phyloP scores from a whole-genome alignment of 2,329 filamentous ascomycete species.

The Davidsoniella neocaledoniae region DNA sequence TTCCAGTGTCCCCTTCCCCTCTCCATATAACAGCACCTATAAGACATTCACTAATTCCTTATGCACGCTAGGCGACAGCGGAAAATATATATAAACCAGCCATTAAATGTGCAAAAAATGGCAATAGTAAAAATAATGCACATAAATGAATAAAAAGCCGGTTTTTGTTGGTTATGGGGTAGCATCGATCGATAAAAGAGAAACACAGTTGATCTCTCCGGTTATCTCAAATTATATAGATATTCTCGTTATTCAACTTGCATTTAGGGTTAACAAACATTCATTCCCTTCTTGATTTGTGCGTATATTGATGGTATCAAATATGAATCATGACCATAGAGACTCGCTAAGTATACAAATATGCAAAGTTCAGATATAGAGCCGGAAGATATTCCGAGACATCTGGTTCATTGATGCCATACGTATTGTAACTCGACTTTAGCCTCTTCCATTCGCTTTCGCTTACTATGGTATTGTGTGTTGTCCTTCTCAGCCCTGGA shows the following conservation, averaged over 20 bases:
- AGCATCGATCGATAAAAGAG: not conserved
- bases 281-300: too few species aligned
- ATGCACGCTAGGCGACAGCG: not conserved
- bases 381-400: too few species aligned
- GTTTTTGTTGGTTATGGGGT: slow-evolving; percentile 10
- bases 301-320: too few species aligned
- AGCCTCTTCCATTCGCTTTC: too few species aligned
- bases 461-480: too few species aligned
- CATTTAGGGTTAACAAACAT: not conserved
- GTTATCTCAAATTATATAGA: not conserved
- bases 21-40: not conserved
- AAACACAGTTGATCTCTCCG: not conserved
- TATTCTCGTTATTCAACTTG: not conserved
- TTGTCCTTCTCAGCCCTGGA: too few species aligned
- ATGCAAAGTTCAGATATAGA: too few species aligned
- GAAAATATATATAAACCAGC: not conserved
- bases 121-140: not conserved
- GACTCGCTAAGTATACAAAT: too few species aligned
- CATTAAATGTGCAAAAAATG: not conserved
- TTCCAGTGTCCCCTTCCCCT: not conserved
- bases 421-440: too few species aligned
- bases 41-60: not conserved
- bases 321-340: too few species aligned
- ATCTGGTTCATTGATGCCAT: too few species aligned
- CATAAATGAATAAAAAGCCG: slow-evolving; percentile 2